phyloP scores from a whole-genome alignment of 2,329 filamentous ascomycete species.

The Ramularia collo-cygni region DNA sequence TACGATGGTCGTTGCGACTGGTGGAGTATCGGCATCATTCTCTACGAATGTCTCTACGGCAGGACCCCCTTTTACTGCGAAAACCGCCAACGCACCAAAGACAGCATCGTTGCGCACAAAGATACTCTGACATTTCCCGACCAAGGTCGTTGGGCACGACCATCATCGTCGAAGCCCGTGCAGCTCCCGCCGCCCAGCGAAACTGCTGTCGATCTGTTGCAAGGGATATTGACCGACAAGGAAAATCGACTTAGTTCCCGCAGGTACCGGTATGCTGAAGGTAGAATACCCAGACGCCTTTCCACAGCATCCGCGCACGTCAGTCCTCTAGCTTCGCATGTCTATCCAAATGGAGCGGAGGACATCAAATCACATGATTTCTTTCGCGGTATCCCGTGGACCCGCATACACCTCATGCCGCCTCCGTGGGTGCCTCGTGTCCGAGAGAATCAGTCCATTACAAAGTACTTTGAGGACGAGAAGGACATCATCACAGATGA shows the following conservation, averaged over 20 bases:
- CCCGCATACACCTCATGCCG: constrained; percentile 58
- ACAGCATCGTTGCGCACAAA: constrained; percentile 71
- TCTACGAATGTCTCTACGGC: constrained; percentile 91
- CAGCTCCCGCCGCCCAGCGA: constrained; percentile 51
- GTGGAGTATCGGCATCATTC: constrained; percentile 93
- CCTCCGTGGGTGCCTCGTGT: constrained; percentile 80
- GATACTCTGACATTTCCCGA: constrained; percentile 64
- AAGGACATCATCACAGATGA: constrained; percentile 52
- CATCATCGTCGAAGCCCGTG: constrained; percentile 37
- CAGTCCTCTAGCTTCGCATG: constrained; percentile 37
- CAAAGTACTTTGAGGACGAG: constrained; percentile 85
- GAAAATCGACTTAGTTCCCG: constrained; percentile 68
- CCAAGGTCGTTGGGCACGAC: constrained; percentile 45
- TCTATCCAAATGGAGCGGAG: constrained; percentile 75
- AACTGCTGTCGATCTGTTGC: constrained; percentile 71
- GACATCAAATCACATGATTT: constrained; percentile 87
- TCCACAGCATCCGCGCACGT: constrained; percentile 41
- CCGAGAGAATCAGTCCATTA: constrained; percentile 44
- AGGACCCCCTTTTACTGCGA: constrained; percentile 83
- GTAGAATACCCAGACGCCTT: constrained; percentile 28
- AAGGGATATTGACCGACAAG: constrained; percentile 64
- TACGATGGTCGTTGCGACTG: constrained; percentile 94
- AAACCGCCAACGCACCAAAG: constrained; percentile 74
- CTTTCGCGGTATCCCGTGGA: constrained; percentile 76
- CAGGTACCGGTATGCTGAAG: constrained; percentile 60